Evolutionary conservation across 495 filamentous ascomycete genomes (phyloP), one percentile per base, ranked within the genome.

Genomic region (Lasiosphaeria ovina): DNA sequence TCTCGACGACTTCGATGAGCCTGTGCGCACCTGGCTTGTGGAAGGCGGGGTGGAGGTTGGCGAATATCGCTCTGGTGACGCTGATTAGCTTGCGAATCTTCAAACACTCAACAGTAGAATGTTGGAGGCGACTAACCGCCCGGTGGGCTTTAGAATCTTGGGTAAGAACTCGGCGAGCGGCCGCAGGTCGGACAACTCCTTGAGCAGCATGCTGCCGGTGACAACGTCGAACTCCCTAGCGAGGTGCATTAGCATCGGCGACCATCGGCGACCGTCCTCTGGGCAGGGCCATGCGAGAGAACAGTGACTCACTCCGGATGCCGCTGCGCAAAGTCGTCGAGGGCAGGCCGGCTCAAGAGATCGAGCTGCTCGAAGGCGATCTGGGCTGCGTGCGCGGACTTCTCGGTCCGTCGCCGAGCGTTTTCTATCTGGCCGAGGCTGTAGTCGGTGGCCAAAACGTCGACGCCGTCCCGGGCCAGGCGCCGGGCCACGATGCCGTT

Each of bases 151-250:
- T 32, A 53, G 12, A 6, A 53, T 34, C n/a, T 53, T 53, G 51
- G 51, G 51, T 32, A 53, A 34, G 33, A 53, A 53, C 33, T 53
- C 51, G 14, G 51, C 51, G n/a, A 53, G 51, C 3, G 51, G 51
- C 12, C n/a, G n/a, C 3, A 53, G 51, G 51, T 53, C 51, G 3
- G 51, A 53, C 4, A 53, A 32, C 33, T 53, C 51, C 34, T 53
- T 53, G 51, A 53, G 51, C 51, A 53, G 51, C 51, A 53, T 53
- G 33, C 51, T 53, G 14, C 51, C 51, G 2, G 51, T 53, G 51
- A 53, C 8, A 16, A 53, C 14, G 51, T 53, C 51, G 12, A 53
- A 53, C 33, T 53, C 51, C 34, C 51, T 53, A 2, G 24, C 45
- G 50, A 34, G 0, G 32, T 0, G 31, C 5, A 31, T 14, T 12